Conservation (phyloP, 495 filamentous ascomycete species). For the Aeminium ludgeri region DNA sequence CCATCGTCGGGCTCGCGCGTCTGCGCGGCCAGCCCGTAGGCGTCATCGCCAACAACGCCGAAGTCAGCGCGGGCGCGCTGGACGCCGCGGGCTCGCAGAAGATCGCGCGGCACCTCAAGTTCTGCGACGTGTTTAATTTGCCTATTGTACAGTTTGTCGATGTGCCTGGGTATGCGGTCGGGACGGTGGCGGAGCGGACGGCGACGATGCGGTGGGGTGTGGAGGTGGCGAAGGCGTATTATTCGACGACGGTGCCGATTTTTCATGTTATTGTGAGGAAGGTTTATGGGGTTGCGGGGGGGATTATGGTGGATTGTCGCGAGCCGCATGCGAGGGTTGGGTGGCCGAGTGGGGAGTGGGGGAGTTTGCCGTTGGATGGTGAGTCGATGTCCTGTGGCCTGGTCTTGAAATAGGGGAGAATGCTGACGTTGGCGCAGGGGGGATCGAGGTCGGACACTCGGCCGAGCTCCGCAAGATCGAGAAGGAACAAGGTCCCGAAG, state of each 20-base stretch:
- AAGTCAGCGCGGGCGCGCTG: constrained; percentile 42
- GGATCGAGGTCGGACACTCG: constrained; percentile 44
- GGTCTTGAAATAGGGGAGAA: too few species aligned
- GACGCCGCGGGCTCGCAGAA: constrained; percentile 45
- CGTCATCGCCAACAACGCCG: constrained; percentile 39
- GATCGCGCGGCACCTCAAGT: constrained; percentile 38
- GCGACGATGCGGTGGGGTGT: constrained; percentile 48
- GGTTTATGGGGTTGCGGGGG: constrained; percentile 43
- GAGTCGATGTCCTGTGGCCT: too few species aligned
- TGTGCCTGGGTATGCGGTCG: constrained; percentile 42
- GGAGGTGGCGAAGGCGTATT: constrained; percentile 41
- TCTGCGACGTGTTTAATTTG: constrained; percentile 48
- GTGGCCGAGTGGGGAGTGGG: constrained; percentile 31
- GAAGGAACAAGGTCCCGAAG: constrained; percentile 26
- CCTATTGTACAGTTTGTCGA: constrained; percentile 47
- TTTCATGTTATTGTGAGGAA: constrained; percentile 43
- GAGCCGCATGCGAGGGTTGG: constrained; percentile 42
- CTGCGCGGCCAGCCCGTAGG: constrained; percentile 39
- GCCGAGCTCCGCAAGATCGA: constrained; percentile 40
- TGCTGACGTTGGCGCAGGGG: too few species aligned
- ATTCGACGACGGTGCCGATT: constrained; percentile 40
- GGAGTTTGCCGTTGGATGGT: too few species aligned
- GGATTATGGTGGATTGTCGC: constrained; percentile 43
- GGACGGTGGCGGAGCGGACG: constrained; percentile 41
- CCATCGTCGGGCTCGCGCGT: constrained; percentile 41